A percentile compares a stretch with the other conserved stretches of the same genome.
These are phyloP conservation scores for Aureoboletus auriporus DNA, from an alignment of 768 basidiomycete genomes.

Conservation along the genomic window DNA sequence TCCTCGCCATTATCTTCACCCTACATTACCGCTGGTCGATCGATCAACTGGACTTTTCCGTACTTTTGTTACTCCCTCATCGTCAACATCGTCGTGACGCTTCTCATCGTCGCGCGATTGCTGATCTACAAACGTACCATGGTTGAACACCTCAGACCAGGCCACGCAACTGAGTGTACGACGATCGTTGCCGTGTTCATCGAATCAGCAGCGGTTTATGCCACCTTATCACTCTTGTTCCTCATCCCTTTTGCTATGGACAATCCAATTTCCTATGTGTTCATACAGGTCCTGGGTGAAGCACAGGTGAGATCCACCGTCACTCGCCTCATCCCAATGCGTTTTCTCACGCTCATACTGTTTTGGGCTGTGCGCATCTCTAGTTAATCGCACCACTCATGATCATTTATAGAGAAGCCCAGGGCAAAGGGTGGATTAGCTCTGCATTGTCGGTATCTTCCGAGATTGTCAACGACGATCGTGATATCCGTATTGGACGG, in stretches of 20 bases:
- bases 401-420: constrained; percentile 37
- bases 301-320: constrained; percentile 25
- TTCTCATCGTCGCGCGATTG: constrained; percentile 25
- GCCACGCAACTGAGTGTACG: constrained; percentile 23
- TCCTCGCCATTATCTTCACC: constrained; percentile 27
- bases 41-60: constrained; percentile 25
- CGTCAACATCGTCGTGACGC: constrained; percentile 22
- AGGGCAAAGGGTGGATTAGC: constrained; percentile 35
- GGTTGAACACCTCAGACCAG: constrained; percentile 16
- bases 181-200: constrained; percentile 23
- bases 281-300: constrained; percentile 34
- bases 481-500: constrained; percentile 10
- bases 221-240: constrained; percentile 25
- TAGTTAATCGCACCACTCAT: constrained; percentile 37
- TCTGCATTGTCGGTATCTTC: constrained; percentile 4
- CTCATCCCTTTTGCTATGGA: constrained; percentile 23
- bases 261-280: constrained; percentile 26
- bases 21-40: constrained; percentile 10
- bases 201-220: constrained; percentile 28
- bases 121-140: constrained; percentile 23
- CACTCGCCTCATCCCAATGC: neutral
- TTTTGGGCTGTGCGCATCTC: neutral
- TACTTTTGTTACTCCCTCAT: constrained; percentile 25
- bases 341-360: constrained; percentile 1
- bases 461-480: neutral